Evolutionary conservation across 2,329 filamentous ascomycete genomes (phyloP).

Genomic region (Cladophialophora psammophila): DNA sequence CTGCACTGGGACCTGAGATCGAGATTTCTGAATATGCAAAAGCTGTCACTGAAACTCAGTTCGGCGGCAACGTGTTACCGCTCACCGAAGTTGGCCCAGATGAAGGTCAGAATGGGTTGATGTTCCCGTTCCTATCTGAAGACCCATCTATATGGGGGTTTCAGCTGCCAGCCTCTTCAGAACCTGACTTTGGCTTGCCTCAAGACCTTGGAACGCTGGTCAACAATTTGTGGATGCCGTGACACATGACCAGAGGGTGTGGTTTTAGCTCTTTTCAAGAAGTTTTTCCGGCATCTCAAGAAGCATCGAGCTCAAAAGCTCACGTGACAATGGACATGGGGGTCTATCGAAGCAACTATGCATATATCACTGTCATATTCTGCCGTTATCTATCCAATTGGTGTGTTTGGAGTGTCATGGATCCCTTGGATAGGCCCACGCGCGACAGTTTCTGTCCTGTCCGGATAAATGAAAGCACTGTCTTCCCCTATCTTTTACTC

Average conservation of each 20-base stretch:
- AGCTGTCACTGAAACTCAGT: neutral
- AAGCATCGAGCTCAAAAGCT: neutral
- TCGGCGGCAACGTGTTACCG: neutral
- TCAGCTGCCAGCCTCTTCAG: conserved; percentile 11
- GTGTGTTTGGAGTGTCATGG: neutral
- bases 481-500: neutral
- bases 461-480: neutral
- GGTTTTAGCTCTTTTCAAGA: neutral
- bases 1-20: neutral
- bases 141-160: conserved; percentile 10
- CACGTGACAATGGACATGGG: neutral
- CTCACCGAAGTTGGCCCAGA: neutral
- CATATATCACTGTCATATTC: neutral
- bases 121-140: neutral
- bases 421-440: neutral
- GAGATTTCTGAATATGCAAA: neutral
- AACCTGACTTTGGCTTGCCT: conserved; percentile 14
- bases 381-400: neutral
- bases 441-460: neutral
- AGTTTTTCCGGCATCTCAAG: neutral
- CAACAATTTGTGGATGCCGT: conserved; percentile 11
- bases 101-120: neutral
- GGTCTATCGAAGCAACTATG: neutral
- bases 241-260: neutral
- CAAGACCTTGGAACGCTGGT: conserved; percentile 6